Percentiles rank a stretch among this genome's conserved stretches.
These are phyloP conservation scores for Inonotus obliquus DNA, from an alignment of 1,284 basidiomycete species.

Conservation along the genomic window DNA sequence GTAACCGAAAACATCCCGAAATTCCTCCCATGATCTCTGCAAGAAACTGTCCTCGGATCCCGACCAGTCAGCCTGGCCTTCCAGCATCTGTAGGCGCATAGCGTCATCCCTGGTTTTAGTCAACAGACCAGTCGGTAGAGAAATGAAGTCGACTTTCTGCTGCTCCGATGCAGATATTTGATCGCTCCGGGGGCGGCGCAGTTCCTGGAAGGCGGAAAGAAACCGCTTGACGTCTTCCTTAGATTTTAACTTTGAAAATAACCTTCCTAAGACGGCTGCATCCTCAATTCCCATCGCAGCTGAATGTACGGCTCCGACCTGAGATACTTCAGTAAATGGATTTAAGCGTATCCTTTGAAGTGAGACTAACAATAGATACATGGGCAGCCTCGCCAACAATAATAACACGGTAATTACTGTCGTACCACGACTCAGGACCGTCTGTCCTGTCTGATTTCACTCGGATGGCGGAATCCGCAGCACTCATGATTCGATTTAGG, in stretches of 20 bases:
- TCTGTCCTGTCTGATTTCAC: not conserved
- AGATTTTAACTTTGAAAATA: slow-evolving; percentile 48
- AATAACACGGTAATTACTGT: slow-evolving; percentile 36
- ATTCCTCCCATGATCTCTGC: slow-evolving; percentile 11
- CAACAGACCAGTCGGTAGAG: slow-evolving; percentile 24
- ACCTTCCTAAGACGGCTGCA: slow-evolving; percentile 47
- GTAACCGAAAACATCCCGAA: slow-evolving; percentile 7
- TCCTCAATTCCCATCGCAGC: slow-evolving; percentile 41
- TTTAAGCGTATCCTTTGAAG: not conserved
- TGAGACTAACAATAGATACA: slow-evolving; percentile 31
- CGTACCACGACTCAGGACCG: slow-evolving; percentile 43
- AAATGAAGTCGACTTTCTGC: not conserved
- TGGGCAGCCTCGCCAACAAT: slow-evolving; percentile 47
- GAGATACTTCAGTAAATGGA: not conserved
- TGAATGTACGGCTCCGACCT: slow-evolving; percentile 1
- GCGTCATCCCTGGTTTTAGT: slow-evolving; percentile 36
- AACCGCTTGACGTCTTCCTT: slow-evolving; percentile 47
- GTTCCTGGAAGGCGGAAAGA: slow-evolving; percentile 47
- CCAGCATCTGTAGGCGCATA: not conserved
- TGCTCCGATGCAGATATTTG: slow-evolving; percentile 23
- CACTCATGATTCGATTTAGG: not conserved
- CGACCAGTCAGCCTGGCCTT: not conserved
- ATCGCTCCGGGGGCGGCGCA: slow-evolving; percentile 38
- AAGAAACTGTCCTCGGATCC: not conserved
- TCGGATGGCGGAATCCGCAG: not conserved